phyloP scores from a whole-genome alignment of 2,329 filamentous ascomycete species.

The Fusarium tricinctum region DNA sequence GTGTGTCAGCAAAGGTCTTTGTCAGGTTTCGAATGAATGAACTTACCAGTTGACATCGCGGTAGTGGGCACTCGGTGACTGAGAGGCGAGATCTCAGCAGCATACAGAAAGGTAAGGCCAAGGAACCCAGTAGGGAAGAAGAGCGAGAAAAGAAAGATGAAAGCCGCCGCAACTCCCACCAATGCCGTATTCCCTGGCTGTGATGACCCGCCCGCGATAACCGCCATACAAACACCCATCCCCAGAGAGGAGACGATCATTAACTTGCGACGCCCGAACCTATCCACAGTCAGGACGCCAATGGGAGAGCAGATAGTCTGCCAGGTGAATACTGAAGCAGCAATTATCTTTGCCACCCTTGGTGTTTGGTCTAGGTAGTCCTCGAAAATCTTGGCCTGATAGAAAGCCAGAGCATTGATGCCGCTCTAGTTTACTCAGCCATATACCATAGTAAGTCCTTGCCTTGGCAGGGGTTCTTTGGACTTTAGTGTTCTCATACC shows the following conservation, averaged over 20 bases:
- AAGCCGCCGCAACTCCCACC: conserved; percentile 1
- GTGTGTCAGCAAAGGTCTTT: fast-evolving
- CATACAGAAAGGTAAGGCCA: conserved; percentile 10
- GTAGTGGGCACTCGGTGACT: conserved; percentile 16
- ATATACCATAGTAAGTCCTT: too few species aligned
- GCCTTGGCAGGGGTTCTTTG: too few species aligned
- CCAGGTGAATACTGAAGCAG: conserved; percentile 8
- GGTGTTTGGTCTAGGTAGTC: conserved; percentile 10
- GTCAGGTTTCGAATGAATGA: fast-evolving
- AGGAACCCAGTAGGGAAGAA: conserved; percentile 17
- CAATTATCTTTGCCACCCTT: conserved; percentile 4
- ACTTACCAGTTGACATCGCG: conserved; percentile 13
- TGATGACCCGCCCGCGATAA: conserved; percentile 10
- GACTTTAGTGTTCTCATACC: not conserved
- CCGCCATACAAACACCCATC: conserved; percentile 14
- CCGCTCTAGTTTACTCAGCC: not conserved
- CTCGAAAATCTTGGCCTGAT: conserved; percentile 17
- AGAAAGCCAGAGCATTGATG: conserved; percentile 13
- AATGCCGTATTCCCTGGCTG: not conserved
- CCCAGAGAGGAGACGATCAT: conserved; percentile 7
- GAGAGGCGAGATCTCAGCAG: conserved; percentile 14
- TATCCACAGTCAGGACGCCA: not conserved
- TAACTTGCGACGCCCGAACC: conserved; percentile 11
- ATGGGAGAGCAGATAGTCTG: conserved; percentile 14
- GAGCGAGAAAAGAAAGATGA: conserved; percentile 11